These are phyloP conservation scores for Rhodotorula sp. DNA, from an alignment of 1,284 basidiomycete species.

Conservation along the genomic window DNA sequence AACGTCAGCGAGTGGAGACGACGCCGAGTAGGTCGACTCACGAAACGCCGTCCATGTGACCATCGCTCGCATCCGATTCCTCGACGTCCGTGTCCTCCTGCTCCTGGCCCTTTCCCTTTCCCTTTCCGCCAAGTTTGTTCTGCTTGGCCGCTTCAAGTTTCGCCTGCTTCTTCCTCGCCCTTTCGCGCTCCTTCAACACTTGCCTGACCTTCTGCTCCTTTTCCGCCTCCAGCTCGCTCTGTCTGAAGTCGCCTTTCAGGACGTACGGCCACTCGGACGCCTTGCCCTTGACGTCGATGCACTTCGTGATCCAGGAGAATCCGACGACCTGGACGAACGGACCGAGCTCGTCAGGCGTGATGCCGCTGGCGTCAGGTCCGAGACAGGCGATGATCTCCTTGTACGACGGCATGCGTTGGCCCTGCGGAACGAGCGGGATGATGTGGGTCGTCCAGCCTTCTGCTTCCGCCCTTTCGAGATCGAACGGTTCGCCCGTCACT, in stretches of 20 bases:
- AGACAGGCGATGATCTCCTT: constrained; percentile 20
- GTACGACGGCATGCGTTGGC: background rate
- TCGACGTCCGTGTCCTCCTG: constrained; percentile 14
- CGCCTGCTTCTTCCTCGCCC: background rate
- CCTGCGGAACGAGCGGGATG: constrained; percentile 15
- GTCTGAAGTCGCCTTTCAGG: constrained; percentile 13
- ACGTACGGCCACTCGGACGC: constrained; percentile 13
- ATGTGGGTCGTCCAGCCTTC: constrained; percentile 37
- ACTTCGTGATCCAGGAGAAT: constrained; percentile 13
- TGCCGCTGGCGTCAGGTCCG: constrained; percentile 5
- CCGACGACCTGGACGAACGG: constrained; percentile 27
- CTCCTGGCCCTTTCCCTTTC: background rate
- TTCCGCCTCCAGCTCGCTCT: background rate
- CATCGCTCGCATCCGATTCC: background rate
- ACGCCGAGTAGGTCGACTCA: background rate
- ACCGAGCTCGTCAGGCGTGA: constrained; percentile 21
- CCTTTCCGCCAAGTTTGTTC: too few species aligned
- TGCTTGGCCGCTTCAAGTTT: background rate
- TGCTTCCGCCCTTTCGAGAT: background rate
- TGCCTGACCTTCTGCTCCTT: background rate
- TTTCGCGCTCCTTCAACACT: background rate
- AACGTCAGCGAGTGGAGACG: background rate
- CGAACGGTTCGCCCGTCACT: background rate
- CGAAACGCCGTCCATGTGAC: background rate
- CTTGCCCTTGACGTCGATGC: background rate